Evolutionary conservation across 2,329 filamentous ascomycete species (phyloP), one percentile per base, ranked within the genome.

Genomic region (Botryotinia convoluta): DNA sequence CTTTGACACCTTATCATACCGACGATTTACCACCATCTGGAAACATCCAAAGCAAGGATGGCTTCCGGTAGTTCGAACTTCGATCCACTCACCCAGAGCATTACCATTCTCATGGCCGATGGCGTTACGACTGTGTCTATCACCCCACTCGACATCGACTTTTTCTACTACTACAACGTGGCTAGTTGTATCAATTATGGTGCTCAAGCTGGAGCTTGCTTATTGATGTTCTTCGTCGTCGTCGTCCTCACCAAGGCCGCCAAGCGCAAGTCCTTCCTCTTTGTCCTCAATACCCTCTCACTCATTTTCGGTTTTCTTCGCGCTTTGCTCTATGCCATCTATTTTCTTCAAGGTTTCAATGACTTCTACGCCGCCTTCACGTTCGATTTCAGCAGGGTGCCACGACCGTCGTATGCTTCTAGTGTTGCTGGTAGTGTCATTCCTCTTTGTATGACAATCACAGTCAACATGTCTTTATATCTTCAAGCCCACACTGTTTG

Each of bases 401-500:
- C 84, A 0, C 35, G 65, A 16, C 79, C 80, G 1, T 84, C 86
- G 35, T 84, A 85, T 68, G 84, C 82, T 29, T 83, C 82, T 61
- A 86, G 85, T 6, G 81, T 90, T 68, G 79, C 86, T 16, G 83
- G 83, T 4, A 83, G 83, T 9, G 81, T 88, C 69, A 80, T 90
- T 63, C 84, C 83, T 60, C 79, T 88, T 14, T 70, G 92, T 2
- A 82, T 91, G 72, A 82, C 88, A 61, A 79, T 86, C 61, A 85
- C 85, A 67, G 84, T 91, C 75, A 86, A 90, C 79, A 76, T 83
- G 9, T 91, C 89, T 6, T 84, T 93, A 29, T 84, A 90, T 51
- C 80, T 92, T 22, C 91, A 93, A 79, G 86, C 90, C 16, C 85
- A 87, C 69, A 88, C 90, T n/a, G 86, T 92, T 59, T 90, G 87